phyloP scores from a whole-genome alignment of 441 rosid species.

The Gossypium gossypioides region DNA sequence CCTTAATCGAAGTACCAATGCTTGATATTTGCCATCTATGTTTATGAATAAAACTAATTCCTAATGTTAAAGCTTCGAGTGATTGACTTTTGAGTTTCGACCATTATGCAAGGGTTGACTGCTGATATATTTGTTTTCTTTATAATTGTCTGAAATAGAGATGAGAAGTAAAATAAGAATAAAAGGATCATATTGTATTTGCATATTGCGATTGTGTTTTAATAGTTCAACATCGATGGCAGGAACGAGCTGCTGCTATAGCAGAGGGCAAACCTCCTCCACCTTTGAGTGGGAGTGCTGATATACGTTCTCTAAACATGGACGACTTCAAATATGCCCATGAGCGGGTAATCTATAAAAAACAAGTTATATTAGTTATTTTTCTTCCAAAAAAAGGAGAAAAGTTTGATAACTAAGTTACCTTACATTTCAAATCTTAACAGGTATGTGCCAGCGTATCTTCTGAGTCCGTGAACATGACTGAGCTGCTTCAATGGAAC shows the following conservation, averaged over 20 bases:
- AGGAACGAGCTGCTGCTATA: slow-evolving; percentile 55
- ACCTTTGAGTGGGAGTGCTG: slow-evolving; percentile 55
- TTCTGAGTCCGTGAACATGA: slow-evolving; percentile 79
- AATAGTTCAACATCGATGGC: slow-evolving; percentile 13
- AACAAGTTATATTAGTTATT: not conserved
- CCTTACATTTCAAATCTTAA: slow-evolving; percentile 4
- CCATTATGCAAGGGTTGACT: not conserved
- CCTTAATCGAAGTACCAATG: not conserved
- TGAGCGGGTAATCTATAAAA: slow-evolving; percentile 43
- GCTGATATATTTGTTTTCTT: not conserved
- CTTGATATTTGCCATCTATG: not conserved
- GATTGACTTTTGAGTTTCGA: not conserved
- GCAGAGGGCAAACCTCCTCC: slow-evolving; percentile 64
- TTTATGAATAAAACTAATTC: not conserved
- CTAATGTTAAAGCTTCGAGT: not conserved
- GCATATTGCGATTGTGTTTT: not conserved
- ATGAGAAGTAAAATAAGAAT: not conserved
- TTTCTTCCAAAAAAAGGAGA: not conserved
- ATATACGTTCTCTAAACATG: slow-evolving; percentile 53
- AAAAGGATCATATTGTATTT: not conserved
- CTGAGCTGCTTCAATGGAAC: slow-evolving; percentile 81
- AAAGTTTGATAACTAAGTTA: not conserved
- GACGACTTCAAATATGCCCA: slow-evolving; percentile 63
- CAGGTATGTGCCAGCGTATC: slow-evolving; percentile 95
- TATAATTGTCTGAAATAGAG: not conserved